phyloP scores from a whole-genome alignment of 116 monocot genomes.

The Trichopus zeylanicus region DNA sequence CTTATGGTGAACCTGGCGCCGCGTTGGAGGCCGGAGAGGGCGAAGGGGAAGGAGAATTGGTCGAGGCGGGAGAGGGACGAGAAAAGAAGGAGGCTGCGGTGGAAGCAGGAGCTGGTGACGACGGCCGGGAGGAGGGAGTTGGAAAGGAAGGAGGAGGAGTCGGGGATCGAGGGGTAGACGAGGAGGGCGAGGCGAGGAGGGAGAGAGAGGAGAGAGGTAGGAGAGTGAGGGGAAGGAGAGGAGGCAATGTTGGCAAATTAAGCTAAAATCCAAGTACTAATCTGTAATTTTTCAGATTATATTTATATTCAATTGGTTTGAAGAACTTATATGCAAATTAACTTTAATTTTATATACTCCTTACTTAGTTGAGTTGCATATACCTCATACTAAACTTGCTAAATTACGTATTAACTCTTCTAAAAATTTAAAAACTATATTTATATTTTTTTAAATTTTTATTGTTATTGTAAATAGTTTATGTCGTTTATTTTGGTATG shows the following conservation, averaged over 20 bases:
- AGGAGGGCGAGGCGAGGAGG: constrained; percentile 7
- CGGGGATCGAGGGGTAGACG: constrained; percentile 8
- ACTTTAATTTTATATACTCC: too few relatives aligned
- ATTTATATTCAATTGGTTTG: too few relatives aligned
- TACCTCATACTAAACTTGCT: too few relatives aligned
- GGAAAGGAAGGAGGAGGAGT: constrained; percentile 8
- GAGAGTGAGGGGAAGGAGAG: constrained; percentile 14
- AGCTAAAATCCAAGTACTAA: constrained; percentile 23
- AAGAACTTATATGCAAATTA: too few relatives aligned
- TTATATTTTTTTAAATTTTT: too few relatives aligned
- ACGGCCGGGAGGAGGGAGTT: constrained; percentile 17
- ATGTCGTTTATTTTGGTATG: too few relatives aligned
- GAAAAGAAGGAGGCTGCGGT: constrained; percentile 20
- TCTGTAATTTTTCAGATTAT: too few relatives aligned
- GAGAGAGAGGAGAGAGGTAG: constrained; percentile 17
- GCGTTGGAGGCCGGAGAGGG: constrained; percentile 15
- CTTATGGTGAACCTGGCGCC: constrained; percentile 36
- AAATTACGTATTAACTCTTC: too few relatives aligned
- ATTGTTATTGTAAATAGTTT: too few relatives aligned
- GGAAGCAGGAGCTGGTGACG: constrained; percentile 2
- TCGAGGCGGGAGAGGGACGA: constrained; percentile 21
- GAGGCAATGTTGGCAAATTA: constrained; percentile 11
- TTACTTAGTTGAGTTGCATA: too few relatives aligned
- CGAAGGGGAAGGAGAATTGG: constrained; percentile 49
- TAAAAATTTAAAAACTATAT: too few relatives aligned